Evolutionary conservation across 345 rosid species (phyloP).

Genomic region (Chamaenerion angustifolium): DNA sequence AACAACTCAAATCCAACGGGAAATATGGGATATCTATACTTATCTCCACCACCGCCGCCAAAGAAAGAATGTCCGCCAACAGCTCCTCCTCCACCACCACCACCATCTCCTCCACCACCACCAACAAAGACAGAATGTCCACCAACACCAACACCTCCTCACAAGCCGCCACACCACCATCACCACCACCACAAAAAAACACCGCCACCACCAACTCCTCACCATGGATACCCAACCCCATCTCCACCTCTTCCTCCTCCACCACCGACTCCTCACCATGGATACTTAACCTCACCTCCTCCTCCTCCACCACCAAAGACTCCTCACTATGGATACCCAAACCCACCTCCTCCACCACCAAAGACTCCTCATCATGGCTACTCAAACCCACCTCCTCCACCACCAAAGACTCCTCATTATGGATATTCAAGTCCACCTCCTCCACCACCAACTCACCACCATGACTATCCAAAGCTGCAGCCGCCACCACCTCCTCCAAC

Average conservation of each 20-base stretch:
- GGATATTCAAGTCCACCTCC: no score
- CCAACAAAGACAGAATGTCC: not conserved
- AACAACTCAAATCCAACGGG: no score
- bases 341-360: constrained; percentile 2
- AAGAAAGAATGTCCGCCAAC: not conserved
- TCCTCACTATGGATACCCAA: constrained; percentile 1
- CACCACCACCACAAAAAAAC: constrained; percentile 3
- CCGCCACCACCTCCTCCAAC: constrained; percentile 6
- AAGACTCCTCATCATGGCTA: not conserved
- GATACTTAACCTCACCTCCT: not conserved
- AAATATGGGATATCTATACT: constrained; percentile 11
- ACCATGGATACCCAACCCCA: constrained; percentile 1
- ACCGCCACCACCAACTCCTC: constrained; percentile 2
- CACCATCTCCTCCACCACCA: no score
- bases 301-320: constrained; percentile 1
- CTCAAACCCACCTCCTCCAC: not conserved
- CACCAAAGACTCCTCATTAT: no score
- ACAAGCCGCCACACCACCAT: constrained; percentile 8
- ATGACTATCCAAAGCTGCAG: constrained; percentile 1
- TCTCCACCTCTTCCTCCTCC: constrained; percentile 2
- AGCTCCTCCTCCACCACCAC: not conserved
- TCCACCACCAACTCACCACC: no score
- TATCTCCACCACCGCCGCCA: constrained; percentile 12
- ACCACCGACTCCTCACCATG: constrained; percentile 2
- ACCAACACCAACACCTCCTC: not conserved